Evolutionary conservation across 2,329 filamentous ascomycete species (phyloP).

Genomic region (Aspergillus flavus): DNA sequence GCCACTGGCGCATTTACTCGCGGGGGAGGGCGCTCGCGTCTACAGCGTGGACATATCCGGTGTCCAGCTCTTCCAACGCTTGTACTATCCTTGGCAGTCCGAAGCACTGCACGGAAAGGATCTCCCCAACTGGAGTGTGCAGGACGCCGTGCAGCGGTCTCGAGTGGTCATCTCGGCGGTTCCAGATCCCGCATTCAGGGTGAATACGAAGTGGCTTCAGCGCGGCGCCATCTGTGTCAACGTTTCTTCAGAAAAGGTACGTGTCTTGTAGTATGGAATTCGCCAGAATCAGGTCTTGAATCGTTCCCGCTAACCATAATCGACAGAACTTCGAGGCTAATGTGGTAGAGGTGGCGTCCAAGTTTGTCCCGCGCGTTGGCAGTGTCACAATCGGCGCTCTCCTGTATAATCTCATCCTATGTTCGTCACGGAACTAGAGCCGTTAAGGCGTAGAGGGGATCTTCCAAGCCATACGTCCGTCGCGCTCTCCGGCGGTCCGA

Average conservation of each 20-base stretch:
- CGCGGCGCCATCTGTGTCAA: neutral
- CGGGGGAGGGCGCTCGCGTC: neutral
- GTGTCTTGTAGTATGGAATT: neutral
- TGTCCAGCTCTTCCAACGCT: neutral
- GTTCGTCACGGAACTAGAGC: neutral
- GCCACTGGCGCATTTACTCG: neutral
- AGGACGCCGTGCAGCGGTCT: neutral
- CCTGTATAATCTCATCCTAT: neutral
- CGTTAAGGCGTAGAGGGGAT: neutral
- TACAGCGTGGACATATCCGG: neutral
- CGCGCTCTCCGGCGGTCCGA: neutral
- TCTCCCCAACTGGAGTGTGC: neutral
- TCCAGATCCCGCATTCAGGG: slow-evolving; percentile 1
- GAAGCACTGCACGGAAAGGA: neutral
- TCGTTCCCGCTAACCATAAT: neutral
- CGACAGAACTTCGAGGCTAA: neutral
- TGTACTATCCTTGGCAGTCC: neutral
- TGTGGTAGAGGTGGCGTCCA: neutral
- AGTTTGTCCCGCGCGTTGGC: neutral
- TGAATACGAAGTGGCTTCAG: neutral
- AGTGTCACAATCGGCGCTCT: neutral
- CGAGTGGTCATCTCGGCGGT: neutral
- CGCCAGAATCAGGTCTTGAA: no score
- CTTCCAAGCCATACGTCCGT: neutral
- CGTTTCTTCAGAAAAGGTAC: neutral